Evolutionary conservation across 140 eudicot species (phyloP), one percentile per base, ranked within the genome.

Genomic region (Oenanthe javanica): DNA sequence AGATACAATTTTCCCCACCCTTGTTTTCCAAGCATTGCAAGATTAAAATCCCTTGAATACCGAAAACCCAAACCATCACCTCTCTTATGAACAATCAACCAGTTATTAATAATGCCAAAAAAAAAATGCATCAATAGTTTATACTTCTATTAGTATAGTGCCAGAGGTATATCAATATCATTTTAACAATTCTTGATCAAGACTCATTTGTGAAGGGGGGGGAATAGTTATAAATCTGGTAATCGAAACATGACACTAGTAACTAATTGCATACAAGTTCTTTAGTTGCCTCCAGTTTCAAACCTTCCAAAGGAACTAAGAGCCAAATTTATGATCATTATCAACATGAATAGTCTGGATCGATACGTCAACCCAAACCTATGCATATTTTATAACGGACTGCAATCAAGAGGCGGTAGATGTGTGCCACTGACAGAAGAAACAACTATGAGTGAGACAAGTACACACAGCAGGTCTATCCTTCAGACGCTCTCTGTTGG

Each of bases 181-280:
- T 43, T 43, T 43, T 43, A 43, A 43, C 46, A 43, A 9, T n/a
- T 21, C 61, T 52, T 4, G 21, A 5, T 21, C 4, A 7, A 57
- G 4, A 19, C 66, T 19, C 27, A 5, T 21, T 19, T 6, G 66
- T 57, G 0, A 21, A 19, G 27, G 66, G 9, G 2, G 7, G 0
- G 2, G 7, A 5, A 4, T 18, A 54, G 31, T n/a, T 59, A 21
- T 7, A n/a, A 54, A 21, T 21, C 31, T 21, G 36, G 2, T 59
- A 9, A 23, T 1, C 1, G 38, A 61, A n/a, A 61, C 12, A 61
- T 9, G 38, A 61, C 23, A 61, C 36, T 61, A 61, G 4, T n/a
- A 61, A 61, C 70, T 61, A 61, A 61, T 61, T n/a, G 70, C 70
- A 61, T 61, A 61, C 14, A 61, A 61, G 38, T 61, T 61, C 70